Evolutionary conservation across 73 alveolate genomes (phyloP), one percentile per base, ranked within the genome.

Genomic region (Stentor roeselii): DNA sequence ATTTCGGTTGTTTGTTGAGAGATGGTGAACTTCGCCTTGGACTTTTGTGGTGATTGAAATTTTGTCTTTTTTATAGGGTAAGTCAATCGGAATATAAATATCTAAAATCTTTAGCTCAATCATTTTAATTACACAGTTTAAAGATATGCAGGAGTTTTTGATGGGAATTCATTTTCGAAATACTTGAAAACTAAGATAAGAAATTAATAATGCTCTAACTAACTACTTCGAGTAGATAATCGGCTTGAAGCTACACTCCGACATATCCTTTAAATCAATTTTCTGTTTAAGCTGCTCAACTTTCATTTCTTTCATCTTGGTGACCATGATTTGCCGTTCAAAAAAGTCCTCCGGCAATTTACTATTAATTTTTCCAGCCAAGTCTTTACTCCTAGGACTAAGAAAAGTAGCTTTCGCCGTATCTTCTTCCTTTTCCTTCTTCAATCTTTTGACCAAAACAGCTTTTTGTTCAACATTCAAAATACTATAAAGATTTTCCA

Each of bases 391-490:
- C 41, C 21, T 67, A 27, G n/a, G 27, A 34, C 80, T 67, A 30
- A 67, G 21, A 67, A 67, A 32, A 0, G 37, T 27, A 27, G 37
- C 27, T 21, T n/a, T 32, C 34, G 21, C 80, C 34, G n/a, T 36
- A 32, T 21, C 37, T 0, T 21, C 37, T 67, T 67, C 80, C 34
- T 67, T n/a, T 32, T 67, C 27, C 2, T 67, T 67, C 27, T 21
- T 34, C 14, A 11, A n/a, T 30, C 80, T 0, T 34, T 67, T 67
- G 14, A 67, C 27, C 1, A 67, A 40, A 34, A 21, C 27, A 34
- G 80, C 80, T n/a, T 40, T n/a, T 67, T 67, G 27, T 67, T 67
- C 80, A 30, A 67, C 80, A 67, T 21, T 67, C 0, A 67, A 40
- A 67, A 40, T 67, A 1, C 34, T 67, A 40, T 32, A 67, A 34